These are phyloP conservation scores for Asparagopsis taxiformis DNA, from an alignment of 31 red algal species.

Conservation along the genomic window DNA sequence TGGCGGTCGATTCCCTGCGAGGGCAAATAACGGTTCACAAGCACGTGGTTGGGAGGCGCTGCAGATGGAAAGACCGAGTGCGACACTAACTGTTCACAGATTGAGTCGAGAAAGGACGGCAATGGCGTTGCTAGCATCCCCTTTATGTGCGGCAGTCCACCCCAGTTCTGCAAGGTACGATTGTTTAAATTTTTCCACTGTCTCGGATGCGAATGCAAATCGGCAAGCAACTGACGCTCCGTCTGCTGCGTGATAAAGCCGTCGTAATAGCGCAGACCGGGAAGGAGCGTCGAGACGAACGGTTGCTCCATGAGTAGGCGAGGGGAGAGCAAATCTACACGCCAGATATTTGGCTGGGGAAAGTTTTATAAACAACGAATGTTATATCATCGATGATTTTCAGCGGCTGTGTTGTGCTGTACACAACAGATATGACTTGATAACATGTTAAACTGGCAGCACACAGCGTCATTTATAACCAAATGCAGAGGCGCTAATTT, in stretches of 20 bases:
- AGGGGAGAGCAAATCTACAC: neutral
- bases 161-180: conserved; percentile 54
- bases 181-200: conserved; percentile 47
- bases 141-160: conserved; percentile 54
- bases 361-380: too few species aligned
- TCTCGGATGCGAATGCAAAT: conserved; percentile 24
- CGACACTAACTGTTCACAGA: neutral
- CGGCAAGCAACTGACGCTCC: conserved; percentile 14
- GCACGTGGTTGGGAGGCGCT: conserved; percentile 72
- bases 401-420: too few species aligned
- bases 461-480: neutral
- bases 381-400: too few species aligned
- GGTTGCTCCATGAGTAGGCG: neutral
- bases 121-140: conserved; percentile 46
- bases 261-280: conserved; percentile 14
- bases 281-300: conserved; percentile 13
- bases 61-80: conserved; percentile 6
- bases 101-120: conserved; percentile 30
- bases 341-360: too few species aligned
- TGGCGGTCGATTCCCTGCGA: conserved; percentile 81
- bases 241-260: conserved; percentile 20
- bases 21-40: conserved; percentile 78
- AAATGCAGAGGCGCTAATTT: neutral
- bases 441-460: too few species aligned
- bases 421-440: too few species aligned